These are phyloP conservation scores for Cytospora piceicola DNA, from an alignment of 2,329 filamentous ascomycete genomes.

Conservation along the genomic window DNA sequence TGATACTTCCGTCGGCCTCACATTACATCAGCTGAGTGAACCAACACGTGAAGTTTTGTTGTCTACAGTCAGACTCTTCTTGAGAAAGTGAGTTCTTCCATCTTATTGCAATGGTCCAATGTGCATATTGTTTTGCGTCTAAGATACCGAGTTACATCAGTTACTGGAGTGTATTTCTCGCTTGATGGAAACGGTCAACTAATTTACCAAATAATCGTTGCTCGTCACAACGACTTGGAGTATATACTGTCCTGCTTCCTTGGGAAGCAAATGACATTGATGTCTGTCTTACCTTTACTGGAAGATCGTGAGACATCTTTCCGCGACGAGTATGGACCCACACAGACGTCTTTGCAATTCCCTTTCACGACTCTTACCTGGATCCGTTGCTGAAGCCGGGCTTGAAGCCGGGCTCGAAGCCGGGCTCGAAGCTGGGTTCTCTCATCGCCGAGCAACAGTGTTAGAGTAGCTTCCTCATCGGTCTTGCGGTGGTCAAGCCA, in stretches of 20 bases:
- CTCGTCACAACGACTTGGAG: constrained; percentile 56
- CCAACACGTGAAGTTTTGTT: constrained; percentile 61
- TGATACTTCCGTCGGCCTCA: constrained; percentile 49
- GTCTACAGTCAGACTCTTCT: constrained; percentile 59
- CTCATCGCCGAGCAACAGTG: constrained; percentile 60
- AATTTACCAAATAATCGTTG: constrained; percentile 61
- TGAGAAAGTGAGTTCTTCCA: constrained; percentile 50
- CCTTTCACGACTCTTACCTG: constrained; percentile 61
- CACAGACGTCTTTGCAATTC: constrained; percentile 62
- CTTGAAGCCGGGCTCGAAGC: constrained; percentile 46
- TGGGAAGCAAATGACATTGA: constrained; percentile 62
- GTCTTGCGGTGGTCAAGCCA: constrained; percentile 64
- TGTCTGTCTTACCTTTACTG: constrained; percentile 62
- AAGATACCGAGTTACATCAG: constrained; percentile 9
- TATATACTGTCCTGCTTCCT: constrained; percentile 52
- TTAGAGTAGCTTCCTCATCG: constrained; percentile 58
- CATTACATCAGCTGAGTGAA: constrained; percentile 62
- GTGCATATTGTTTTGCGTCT: no score
- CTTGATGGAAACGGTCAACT: constrained; percentile 1
- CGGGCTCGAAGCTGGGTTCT: constrained; percentile 46
- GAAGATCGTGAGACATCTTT: constrained; percentile 60
- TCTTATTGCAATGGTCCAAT: not conserved
- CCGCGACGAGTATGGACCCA: constrained; percentile 57
- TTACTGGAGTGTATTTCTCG: constrained; percentile 25
- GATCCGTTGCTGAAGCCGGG: constrained; percentile 61